Evolutionary conservation across 495 filamentous ascomycete species (phyloP).

Genomic region (Friedmanniomyces endolithicus): DNA sequence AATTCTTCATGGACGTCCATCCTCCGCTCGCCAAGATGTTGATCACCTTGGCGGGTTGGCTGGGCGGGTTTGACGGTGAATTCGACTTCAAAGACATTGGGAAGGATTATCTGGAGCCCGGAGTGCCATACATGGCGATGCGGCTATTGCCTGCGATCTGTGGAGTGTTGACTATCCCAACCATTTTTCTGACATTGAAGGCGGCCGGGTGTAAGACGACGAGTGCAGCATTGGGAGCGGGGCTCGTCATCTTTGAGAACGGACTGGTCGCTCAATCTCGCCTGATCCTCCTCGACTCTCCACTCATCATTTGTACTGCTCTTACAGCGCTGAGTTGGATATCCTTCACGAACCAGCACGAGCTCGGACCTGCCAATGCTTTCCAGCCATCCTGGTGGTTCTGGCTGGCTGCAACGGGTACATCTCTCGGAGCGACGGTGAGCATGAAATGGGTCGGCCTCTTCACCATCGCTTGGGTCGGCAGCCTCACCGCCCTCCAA

Average conservation of each 20-base stretch:
- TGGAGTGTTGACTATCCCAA: slow-evolving; percentile 74
- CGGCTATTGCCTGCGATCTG: slow-evolving; percentile 79
- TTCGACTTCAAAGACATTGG: slow-evolving; percentile 99
- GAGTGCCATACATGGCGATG: slow-evolving; percentile 97
- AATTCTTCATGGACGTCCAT: slow-evolving; percentile 99
- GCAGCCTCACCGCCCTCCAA: slow-evolving; percentile 77
- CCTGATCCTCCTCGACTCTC: slow-evolving; percentile 89
- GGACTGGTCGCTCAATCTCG: slow-evolving; percentile 88
- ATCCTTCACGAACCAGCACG: slow-evolving; percentile 92
- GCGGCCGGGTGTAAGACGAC: slow-evolving; percentile 76
- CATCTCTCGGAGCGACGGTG: slow-evolving; percentile 78
- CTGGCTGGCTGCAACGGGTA: slow-evolving; percentile 78
- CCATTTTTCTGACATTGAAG: slow-evolving; percentile 90
- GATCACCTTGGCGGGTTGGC: slow-evolving; percentile 86
- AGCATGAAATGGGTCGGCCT: slow-evolving; percentile 99
- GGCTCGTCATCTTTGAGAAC: slow-evolving; percentile 88
- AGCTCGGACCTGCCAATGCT: slow-evolving; percentile 74
- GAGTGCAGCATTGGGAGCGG: slow-evolving; percentile 69
- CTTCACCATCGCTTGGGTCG: slow-evolving; percentile 98
- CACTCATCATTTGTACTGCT: slow-evolving; percentile 83
- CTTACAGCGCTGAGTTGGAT: slow-evolving; percentile 83
- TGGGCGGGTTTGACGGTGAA: slow-evolving; percentile 86
- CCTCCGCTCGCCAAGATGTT: slow-evolving; percentile 94
- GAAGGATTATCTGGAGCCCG: slow-evolving; percentile 90
- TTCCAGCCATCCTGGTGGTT: slow-evolving; percentile 94